phyloP scores from a whole-genome alignment of 1,284 basidiomycete species.

The Leccinum subfulvum region DNA sequence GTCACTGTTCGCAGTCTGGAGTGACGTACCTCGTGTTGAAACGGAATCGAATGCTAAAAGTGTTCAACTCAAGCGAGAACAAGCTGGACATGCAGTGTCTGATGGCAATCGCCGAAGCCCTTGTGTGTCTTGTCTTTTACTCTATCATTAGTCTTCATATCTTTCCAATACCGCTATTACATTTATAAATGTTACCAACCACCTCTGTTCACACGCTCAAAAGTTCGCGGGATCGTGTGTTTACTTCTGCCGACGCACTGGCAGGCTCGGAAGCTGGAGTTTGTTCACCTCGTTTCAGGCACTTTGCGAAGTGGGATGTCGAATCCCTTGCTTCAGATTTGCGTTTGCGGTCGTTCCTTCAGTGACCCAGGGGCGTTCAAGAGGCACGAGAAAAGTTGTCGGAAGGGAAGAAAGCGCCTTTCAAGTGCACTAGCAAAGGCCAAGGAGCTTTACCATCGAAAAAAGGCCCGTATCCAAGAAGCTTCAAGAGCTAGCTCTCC shows the following conservation, averaged over 20 bases:
- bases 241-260: too few species aligned
- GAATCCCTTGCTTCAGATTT: background rate
- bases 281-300: too few species aligned
- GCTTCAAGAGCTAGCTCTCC: background rate
- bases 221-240: too few species aligned
- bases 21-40: slow-evolving; percentile 86
- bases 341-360: background rate
- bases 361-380: background rate
- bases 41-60: slow-evolving; percentile 91
- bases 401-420: background rate
- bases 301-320: background rate
- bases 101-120: slow-evolving; percentile 81
- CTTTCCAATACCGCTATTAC: too few species aligned
- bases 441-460: background rate
- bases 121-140: slow-evolving; percentile 50
- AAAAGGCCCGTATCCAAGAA: background rate
- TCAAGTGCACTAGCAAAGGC: background rate
- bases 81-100: slow-evolving; percentile 80
- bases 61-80: slow-evolving; percentile 92
- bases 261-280: too few species aligned
- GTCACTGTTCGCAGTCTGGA: background rate
- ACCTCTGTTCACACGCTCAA: too few species aligned
- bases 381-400: background rate
- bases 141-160: too few species aligned
- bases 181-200: too few species aligned